Conservation (phyloP, 495 filamentous ascomycete species). For the Endocarpon pusillum region DNA sequence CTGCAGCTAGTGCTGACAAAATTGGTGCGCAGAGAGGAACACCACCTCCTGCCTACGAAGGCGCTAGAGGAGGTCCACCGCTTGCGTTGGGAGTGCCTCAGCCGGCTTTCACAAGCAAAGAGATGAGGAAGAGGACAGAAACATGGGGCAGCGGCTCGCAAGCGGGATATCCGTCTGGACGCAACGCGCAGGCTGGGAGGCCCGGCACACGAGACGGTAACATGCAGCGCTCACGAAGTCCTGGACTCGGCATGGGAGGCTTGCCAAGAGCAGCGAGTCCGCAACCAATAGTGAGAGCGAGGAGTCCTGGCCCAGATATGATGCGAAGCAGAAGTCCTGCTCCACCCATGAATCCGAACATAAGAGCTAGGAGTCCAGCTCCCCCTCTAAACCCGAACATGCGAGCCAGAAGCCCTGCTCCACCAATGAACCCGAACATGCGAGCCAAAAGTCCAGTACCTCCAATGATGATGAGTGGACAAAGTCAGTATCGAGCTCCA, state of each 20-base stretch:
- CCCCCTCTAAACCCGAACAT: too few relatives aligned
- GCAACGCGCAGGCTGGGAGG: background rate
- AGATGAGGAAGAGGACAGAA: constrained; percentile 47
- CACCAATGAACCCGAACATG: constrained; percentile 1
- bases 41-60: constrained; percentile 74
- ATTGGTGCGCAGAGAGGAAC: constrained; percentile 42
- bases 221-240: background rate
- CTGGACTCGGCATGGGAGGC: too few relatives aligned
- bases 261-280: constrained; percentile 4
- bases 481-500: constrained; percentile 5
- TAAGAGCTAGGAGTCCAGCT: constrained; percentile 8
- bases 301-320: constrained; percentile 3
- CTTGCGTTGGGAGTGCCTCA: constrained; percentile 62
- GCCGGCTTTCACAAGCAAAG: constrained; percentile 75
- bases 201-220: constrained; percentile 1
- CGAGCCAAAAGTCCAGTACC: constrained; percentile 4
- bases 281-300: constrained; percentile 10
- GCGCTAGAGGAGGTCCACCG: constrained; percentile 37
- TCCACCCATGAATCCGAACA: background rate
- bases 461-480: constrained; percentile 1
- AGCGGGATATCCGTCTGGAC: background rate
- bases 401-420: constrained; percentile 15
- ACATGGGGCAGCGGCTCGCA: constrained; percentile 5
- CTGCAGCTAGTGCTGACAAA: constrained; percentile 33
- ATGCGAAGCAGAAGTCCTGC: constrained; percentile 15